Evolutionary conservation across 257 asterid species (phyloP).

Genomic region (Haberlea rhodopensis): DNA sequence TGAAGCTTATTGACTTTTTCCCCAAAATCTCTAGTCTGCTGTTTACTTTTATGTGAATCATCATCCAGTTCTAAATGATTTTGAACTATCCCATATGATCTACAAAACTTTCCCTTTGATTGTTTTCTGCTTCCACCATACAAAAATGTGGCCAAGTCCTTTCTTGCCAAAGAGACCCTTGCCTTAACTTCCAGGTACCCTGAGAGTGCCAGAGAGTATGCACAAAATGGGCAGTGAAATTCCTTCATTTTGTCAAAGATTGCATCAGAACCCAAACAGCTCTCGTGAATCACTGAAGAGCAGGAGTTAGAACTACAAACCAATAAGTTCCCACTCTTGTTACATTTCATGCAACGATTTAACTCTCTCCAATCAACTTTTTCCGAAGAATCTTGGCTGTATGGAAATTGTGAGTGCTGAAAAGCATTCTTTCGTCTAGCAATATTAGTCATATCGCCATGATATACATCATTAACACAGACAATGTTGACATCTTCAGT

Average conservation of each 20-base stretch:
- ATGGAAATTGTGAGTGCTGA: conserved; percentile 45
- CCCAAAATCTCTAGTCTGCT: conserved; percentile 25
- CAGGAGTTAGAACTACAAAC: conserved; percentile 55
- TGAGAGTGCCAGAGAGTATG: conserved; percentile 60
- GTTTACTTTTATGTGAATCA: conserved; percentile 15
- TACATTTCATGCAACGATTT: conserved; percentile 52
- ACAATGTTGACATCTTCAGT: conserved; percentile 22
- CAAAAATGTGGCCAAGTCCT: conserved; percentile 48
- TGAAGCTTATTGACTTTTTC: conserved; percentile 25
- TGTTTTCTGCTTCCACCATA: conserved; percentile 30
- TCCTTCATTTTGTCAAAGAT: conserved; percentile 41
- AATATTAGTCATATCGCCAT: conserved; percentile 42
- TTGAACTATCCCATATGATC: not conserved
- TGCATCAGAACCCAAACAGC: conserved; percentile 56
- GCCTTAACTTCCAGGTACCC: conserved; percentile 44
- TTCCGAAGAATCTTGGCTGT: conserved; percentile 46
- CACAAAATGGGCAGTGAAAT: conserved; percentile 80
- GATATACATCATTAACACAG: conserved; percentile 33
- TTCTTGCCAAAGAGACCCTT: conserved; percentile 49
- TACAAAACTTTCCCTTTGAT: conserved; percentile 27
- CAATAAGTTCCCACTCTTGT: conserved; percentile 42
- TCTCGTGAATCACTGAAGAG: conserved; percentile 48
- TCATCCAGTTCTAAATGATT: conserved; percentile 28
- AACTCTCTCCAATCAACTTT: conserved; percentile 39
- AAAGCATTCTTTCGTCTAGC: conserved; percentile 42